Base-by-base conservation (phyloP, 768 basidiomycete species). In the Kwoniella bestiolae region DNA sequence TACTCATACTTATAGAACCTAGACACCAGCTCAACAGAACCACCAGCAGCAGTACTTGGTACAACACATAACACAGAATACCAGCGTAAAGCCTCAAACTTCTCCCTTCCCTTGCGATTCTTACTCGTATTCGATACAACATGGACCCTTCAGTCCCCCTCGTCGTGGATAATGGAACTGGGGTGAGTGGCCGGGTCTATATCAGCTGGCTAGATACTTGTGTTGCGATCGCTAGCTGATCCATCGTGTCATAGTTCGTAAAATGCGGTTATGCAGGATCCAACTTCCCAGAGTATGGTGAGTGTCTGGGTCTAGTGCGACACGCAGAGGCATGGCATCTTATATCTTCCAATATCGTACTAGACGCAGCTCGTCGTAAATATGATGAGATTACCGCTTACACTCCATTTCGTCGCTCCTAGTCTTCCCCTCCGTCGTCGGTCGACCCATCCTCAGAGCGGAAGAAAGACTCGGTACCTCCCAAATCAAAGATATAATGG, bases 341-440 rank as follows among this genome's bases (percentile, higher is more conserved):
- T n/a, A n/a, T n/a, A n/a, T n/a, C n/a, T n/a, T n/a, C n/a, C n/a
- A n/a, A n/a, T n/a, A n/a, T n/a, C n/a, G n/a, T n/a, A n/a, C n/a
- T n/a, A n/a, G n/a, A n/a, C n/a, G n/a, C n/a, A n/a, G n/a, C n/a
- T n/a, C n/a, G n/a, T n/a, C n/a, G n/a, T n/a, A 32, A 5, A 18
- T 34, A 35, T 41, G 21, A 7, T 7, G 47, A 26, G 9, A 26
- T n/a, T 11, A n/a, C 47, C 16, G 47, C 8, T 28, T 50, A 41
- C 44, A 3, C 44, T 25, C 34, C n/a, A n/a, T n/a, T n/a, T n/a
- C n/a, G n/a, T n/a, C n/a, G n/a, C n/a, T n/a, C 41, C 12, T 73
- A 94, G 93, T 96, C 63, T 99, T 98, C 80, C 92, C 95, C 2
- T 98, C 96, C 44, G 89, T 99, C 78, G 88, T 99, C 72, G 96